Evolutionary conservation across 1,284 basidiomycete species (phyloP), one percentile per base, ranked within the genome.

Genomic region (Volvariella surrecta): DNA sequence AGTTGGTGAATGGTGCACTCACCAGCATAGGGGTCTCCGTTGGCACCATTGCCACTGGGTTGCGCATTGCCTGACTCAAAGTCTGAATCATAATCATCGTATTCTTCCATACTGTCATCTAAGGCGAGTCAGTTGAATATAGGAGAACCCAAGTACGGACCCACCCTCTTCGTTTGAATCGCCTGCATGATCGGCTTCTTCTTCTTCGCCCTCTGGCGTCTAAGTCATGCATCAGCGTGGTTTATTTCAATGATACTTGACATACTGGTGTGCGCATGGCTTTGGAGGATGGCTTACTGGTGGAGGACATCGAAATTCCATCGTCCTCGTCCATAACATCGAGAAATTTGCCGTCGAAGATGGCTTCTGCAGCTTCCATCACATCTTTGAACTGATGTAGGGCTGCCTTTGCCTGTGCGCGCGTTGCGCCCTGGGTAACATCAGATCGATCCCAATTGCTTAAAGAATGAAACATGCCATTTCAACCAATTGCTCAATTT

Each of bases 21-120:
- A 76, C 88, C 87, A 49, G 89, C 82, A 58, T 94, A 94, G 7
- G 90, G 90, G 63, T 94, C 89, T 9, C 79, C 79, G 49, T 82
- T 75, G 11, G 64, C 54, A 28, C 6, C 24, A 6, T 28, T 35
- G 34, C 7, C 6, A 19, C 34, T n/a, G 9, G 30, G 15, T 35
- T 35, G 18, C 15, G n/a, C 34, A 8, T 6, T 19, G 15, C 7
- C n/a, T 35, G 60, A 60, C 45, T 79, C 82, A 52, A 71, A 78
- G 57, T 88, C 86, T 38, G 82, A 86, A 59, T 88, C 85, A 54
- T 88, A 89, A 63, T 86, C 85, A 40, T 75, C 70, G 54, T 73
- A 86, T 39, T 76, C 76, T 40, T 70, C 78, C 4, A 60, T 19
- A 8, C 34, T 19, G 18, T 35, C 71, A 70, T 50, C 48, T 53